phyloP scores from a whole-genome alignment of 1,139 yeast genomes.

The Taphrina pruni region DNA sequence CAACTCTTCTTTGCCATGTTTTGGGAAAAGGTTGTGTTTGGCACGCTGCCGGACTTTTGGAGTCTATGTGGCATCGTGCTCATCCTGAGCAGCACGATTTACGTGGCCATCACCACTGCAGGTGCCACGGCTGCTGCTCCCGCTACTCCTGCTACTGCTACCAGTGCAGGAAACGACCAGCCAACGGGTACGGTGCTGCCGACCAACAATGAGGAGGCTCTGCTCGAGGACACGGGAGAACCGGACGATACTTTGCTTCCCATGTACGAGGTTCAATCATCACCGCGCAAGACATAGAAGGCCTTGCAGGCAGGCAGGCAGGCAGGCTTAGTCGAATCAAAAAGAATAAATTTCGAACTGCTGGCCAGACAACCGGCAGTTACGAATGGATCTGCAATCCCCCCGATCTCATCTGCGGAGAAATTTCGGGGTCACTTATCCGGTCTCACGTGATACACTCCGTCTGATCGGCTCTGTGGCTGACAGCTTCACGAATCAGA shows the following conservation, averaged over 20 bases:
- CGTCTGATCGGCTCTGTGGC: no score
- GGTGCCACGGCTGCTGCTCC: background rate
- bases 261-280: background rate
- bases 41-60: constrained; percentile 71
- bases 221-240: constrained; percentile 16
- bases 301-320: no score
- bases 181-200: background rate
- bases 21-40: constrained; percentile 76
- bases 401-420: no score
- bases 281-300: constrained; percentile 4
- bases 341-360: no score
- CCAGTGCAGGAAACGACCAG: background rate
- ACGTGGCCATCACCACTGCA: constrained; percentile 61
- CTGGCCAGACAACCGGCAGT: no score
- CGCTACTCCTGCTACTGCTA: background rate
- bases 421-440: no score
- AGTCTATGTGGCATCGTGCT: constrained; percentile 72
- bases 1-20: constrained; percentile 79
- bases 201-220: constrained; percentile 16
- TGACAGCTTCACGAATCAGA: no score
- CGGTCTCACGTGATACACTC: no score
- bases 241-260: constrained; percentile 3
- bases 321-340: no score
- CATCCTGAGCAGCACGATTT: constrained; percentile 69
- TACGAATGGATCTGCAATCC: no score